Conservation (phyloP, 1,284 basidiomycete genomes). For the Pseudozyma flocculosa region DNA sequence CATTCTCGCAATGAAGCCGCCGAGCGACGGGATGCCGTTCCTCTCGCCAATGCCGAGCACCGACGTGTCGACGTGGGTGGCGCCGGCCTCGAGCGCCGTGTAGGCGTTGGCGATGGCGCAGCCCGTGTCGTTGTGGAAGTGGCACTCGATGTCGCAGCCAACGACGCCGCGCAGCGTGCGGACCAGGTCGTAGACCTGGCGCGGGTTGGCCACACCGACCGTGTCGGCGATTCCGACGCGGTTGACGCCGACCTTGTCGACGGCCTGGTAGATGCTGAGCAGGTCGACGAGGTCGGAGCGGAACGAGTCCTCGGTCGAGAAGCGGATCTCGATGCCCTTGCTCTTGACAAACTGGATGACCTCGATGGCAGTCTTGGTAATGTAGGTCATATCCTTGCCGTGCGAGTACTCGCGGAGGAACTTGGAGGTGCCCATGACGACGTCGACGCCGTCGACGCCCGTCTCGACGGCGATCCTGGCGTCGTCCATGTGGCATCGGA, state of each 20-base stretch:
- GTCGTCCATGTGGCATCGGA: constrained; percentile 99
- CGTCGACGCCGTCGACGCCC: constrained; percentile 95
- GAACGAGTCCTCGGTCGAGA: constrained; percentile 99
- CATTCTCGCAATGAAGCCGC: constrained; percentile 93
- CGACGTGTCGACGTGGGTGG: constrained; percentile 88
- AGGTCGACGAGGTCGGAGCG: constrained; percentile 98
- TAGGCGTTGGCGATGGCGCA: constrained; percentile 97
- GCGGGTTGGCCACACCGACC: constrained; percentile 96
- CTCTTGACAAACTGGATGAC: constrained; percentile 99
- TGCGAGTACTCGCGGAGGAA: constrained; percentile 99
- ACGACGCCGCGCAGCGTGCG: constrained; percentile 87
- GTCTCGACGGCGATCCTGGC: constrained; percentile 98
- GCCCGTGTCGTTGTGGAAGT: constrained; percentile 96
- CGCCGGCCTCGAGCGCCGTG: constrained; percentile 96
- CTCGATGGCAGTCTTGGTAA: constrained; percentile 95
- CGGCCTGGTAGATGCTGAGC: constrained; percentile 97
- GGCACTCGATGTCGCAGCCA: constrained; percentile 82
- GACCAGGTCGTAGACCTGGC: constrained; percentile 98
- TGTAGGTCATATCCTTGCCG: constrained; percentile 99
- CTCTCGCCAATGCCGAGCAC: constrained; percentile 96
- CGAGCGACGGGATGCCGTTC: constrained; percentile 97
- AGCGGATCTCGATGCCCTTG: constrained; percentile 99
- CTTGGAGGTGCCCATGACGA: constrained; percentile 97
- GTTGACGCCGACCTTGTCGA: constrained; percentile 99
- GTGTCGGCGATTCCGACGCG: constrained; percentile 99